These are phyloP conservation scores for Dioscorea alata DNA, from an alignment of 106 monocot species.

Conservation along the genomic window DNA sequence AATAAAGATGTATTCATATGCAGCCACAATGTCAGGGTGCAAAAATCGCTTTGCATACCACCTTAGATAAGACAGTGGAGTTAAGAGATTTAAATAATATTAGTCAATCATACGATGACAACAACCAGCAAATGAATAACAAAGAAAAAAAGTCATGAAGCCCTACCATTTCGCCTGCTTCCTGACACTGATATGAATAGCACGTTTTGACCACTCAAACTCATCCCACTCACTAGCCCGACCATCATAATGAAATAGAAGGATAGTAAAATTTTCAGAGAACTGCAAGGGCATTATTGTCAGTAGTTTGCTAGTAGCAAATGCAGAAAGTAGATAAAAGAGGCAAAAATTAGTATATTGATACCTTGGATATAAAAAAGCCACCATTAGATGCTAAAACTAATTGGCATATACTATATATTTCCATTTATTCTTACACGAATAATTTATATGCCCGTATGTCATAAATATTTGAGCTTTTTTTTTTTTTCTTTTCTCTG, in stretches of 20 bases:
- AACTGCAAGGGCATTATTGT: slow-evolving; percentile 2
- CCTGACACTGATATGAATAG: slow-evolving; percentile 12
- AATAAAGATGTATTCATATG: slow-evolving; percentile 19
- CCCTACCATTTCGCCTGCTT: slow-evolving; percentile 12
- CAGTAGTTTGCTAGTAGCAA: too few relatives aligned
- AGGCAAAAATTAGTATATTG: too few relatives aligned
- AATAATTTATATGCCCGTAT: too few relatives aligned
- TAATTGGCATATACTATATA: too few relatives aligned
- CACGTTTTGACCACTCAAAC: slow-evolving; percentile 14
- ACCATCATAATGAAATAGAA: slow-evolving; percentile 15
- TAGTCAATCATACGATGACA: not conserved
- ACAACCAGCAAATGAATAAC: too few relatives aligned
- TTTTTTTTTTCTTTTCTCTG: too few relatives aligned
- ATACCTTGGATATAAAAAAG: too few relatives aligned
- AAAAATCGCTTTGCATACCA: slow-evolving; percentile 20
- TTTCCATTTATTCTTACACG: too few relatives aligned
- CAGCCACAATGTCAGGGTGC: slow-evolving; percentile 17
- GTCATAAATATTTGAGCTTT: too few relatives aligned
- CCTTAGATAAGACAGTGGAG: slow-evolving; percentile 2
- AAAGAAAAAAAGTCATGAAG: not conserved
- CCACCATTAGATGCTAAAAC: too few relatives aligned
- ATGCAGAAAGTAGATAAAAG: too few relatives aligned
- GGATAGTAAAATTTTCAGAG: slow-evolving; percentile 10
- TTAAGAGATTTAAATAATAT: not conserved
- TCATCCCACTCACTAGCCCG: slow-evolving; percentile 13